phyloP scores from a whole-genome alignment of 2,329 filamentous ascomycete genomes.

The Calonectria hawksworthii region DNA sequence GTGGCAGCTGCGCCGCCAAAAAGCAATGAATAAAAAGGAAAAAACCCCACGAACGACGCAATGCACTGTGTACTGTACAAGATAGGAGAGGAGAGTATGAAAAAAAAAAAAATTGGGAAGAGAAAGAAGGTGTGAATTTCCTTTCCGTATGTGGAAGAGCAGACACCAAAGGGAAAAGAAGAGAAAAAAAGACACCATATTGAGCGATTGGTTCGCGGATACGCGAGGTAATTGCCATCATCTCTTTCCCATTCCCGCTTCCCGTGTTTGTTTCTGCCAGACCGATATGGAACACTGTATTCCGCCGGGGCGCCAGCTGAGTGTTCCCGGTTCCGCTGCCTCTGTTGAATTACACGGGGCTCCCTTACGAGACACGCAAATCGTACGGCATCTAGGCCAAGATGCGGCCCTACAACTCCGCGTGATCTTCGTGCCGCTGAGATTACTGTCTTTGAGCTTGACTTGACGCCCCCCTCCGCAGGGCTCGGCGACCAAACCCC shows the following conservation, averaged over 20 bases:
- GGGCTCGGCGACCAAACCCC: neutral
- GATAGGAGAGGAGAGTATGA: neutral
- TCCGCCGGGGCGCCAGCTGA: neutral
- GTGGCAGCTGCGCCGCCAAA: neutral
- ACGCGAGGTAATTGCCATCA: conserved; percentile 5
- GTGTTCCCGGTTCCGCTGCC: neutral
- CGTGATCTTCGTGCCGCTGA: neutral
- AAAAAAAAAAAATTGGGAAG: neutral
- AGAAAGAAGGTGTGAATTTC: neutral
- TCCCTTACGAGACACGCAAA: neutral
- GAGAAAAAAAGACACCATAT: neutral
- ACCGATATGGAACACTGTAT: neutral
- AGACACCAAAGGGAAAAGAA: neutral
- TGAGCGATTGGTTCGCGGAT: neutral
- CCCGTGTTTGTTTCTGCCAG: conserved; percentile 2
- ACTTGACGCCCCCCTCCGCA: too few species aligned
- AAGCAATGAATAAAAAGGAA: conserved; percentile 11
- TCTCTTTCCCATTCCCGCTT: conserved; percentile 18
- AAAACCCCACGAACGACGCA: neutral
- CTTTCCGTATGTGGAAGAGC: neutral
- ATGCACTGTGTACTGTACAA: neutral
- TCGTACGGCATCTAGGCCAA: neutral
- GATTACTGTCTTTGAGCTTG: neutral
- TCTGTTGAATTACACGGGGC: neutral
- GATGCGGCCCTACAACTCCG: neutral